Evolutionary conservation across 768 basidiomycete species (phyloP).

Genomic region (Crepidotus variabilis): DNA sequence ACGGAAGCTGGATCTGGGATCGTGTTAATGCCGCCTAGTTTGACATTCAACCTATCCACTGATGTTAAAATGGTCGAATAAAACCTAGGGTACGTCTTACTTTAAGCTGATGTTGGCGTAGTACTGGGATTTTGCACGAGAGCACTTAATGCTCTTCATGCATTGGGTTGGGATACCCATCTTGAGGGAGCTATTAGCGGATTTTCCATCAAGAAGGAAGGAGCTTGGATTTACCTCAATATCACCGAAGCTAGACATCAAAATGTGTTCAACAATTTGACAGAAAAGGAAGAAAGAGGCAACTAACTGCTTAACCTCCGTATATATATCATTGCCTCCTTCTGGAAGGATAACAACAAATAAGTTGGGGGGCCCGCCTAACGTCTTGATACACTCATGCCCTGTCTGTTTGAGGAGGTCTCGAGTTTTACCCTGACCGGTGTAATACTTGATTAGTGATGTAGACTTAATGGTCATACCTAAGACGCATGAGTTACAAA

Average conservation of each 20-base stretch:
- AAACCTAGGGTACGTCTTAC: conserved; percentile 31
- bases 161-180: conserved; percentile 80
- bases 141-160: conserved; percentile 63
- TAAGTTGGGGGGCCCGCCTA: conserved; percentile 45
- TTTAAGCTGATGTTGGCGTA: conserved; percentile 80
- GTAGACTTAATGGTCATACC: conserved; percentile 54
- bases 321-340: conserved; percentile 72
- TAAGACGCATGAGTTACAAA: conserved; percentile 18
- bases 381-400: conserved; percentile 35
- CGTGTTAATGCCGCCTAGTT: conserved; percentile 80
- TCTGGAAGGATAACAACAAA: conserved; percentile 72
- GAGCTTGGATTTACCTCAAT: conserved; percentile 25
- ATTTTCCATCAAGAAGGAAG: not conserved
- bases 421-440: conserved; percentile 51
- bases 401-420: conserved; percentile 55
- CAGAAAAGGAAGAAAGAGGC: not conserved
- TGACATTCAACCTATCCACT: conserved; percentile 66
- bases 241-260: conserved; percentile 61
- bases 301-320: conserved; percentile 73
- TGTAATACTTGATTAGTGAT: conserved; percentile 49
- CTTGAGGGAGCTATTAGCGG: conserved; percentile 24
- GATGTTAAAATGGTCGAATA: not conserved
- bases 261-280: not conserved
- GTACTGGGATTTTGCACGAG: conserved; percentile 68
- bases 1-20: conserved; percentile 70